Base-by-base conservation (phyloP, 202 grass and related monocot genomes). In the Panicum virgatum region DNA sequence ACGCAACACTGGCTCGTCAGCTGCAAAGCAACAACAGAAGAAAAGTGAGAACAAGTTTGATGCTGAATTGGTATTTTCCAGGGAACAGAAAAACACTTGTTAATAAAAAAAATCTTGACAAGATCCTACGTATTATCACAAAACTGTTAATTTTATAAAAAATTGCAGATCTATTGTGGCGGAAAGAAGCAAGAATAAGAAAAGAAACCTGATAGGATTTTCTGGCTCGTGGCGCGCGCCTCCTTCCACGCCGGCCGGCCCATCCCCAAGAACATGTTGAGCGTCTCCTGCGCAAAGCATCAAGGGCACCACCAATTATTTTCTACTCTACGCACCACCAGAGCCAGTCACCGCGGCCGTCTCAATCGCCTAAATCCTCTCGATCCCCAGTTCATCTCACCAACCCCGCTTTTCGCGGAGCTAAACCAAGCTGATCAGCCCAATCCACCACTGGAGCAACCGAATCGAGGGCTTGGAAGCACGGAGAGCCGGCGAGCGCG, bases 231-330 rank as follows among this genome's bases (percentile, higher is more conserved):
- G 83, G 80, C 84, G 67, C 96, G 89, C 34, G 92, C 92, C 88
- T 96, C 92, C 80, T 91, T 96, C 96, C 96, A 98, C 38, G 92
- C 90, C 58, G 89, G 89, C 9, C 90, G 85, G 15, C 92, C 96
- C 92, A 98, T 78, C 66, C 86, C 89, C 63, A 98, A 68, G 85
- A 98, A 98, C 80, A 88, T 90, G 89, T 96, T 98, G 67, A 96
- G 89, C 63, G 90, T 95, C 69, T 92, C 75, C 96, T 98, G 90
- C 75, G 4, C 27, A 52, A 16, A 75, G 42, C 34, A 56, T n/a
- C 51, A 65, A n/a, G n/a, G n/a, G 84, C 15, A 8, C 38, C 12
- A 47, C 38, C 7, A 32, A 60, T 51, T 47, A 19, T 25, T 79
- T 66, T 53, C 46, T 39, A 78, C 11, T 37, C n/a, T n/a, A n/a